Base-by-base conservation (phyloP, 1,284 basidiomycete genomes). In the Cryptococcus sp. region DNA sequence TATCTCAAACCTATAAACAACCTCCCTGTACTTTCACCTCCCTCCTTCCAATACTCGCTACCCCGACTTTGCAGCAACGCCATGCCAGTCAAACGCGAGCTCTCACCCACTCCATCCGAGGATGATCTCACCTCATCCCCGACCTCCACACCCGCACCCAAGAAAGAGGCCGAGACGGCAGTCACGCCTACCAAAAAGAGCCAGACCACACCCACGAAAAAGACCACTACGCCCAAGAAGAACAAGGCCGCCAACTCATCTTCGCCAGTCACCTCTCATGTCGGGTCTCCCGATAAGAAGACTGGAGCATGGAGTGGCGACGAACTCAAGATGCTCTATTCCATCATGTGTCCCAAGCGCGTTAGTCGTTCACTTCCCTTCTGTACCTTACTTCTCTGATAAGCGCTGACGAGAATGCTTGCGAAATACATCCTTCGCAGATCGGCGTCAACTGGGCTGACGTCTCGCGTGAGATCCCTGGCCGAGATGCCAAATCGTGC, bases 401-500 rank as follows among this genome's bases (percentile, higher is more conserved):
- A 19, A 27, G 27, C 15, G 45, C 22, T 20, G 45, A 53, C 7
- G 31, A 45, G 53, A 20, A 16, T 44, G 19, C 27, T 13, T 49
- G 11, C 5, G 16, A 27, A 42, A 20, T n/a, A 46, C 44, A 40
- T 42, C 53, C 47, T 47, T 5, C 35, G 15, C n/a, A 72, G 70
- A 60, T 47, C 16, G 65, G 67, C 15, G 60, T 70, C 44, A 64
- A 64, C 17, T 70, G 70, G 70, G 51, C 42, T 22, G 70, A 68
- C 11, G 65, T 70, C 35, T 65, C 68, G 2, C 48, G 22, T 25
- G 54, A 64, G 22, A 57, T 72, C 3, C 58, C 62, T 1, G 67
- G 67, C 1, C 51, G 70, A 39, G 67, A 67, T 53, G 59, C 50
- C 47, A 72, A 70, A 48, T 46, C 64, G 13, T 70, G 70, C 56